A percentile compares a stretch with the other conserved stretches of the same genome.
Evolutionary conservation across 2,329 filamentous ascomycete species (phyloP).

Genomic region (Fusarium chaquense): DNA sequence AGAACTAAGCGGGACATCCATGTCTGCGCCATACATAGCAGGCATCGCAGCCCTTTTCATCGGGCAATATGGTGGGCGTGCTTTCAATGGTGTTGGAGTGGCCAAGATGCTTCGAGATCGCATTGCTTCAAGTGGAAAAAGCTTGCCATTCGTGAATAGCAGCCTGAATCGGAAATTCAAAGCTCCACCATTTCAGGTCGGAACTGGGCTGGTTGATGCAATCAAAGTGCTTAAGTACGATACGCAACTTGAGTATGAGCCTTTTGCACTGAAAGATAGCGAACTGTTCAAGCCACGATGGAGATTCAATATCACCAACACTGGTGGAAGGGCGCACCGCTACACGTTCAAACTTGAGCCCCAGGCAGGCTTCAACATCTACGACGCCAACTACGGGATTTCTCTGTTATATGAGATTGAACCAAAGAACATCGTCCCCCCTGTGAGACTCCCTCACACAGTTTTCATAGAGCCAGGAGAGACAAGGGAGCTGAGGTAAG

Average conservation of each 20-base stretch:
- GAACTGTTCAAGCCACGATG: slow-evolving; percentile 55
- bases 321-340: slow-evolving; percentile 52
- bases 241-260: slow-evolving; percentile 54
- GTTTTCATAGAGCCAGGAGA: slow-evolving; percentile 48
- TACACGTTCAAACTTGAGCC: slow-evolving; percentile 58
- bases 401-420: slow-evolving; percentile 45
- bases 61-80: slow-evolving; percentile 56
- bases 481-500: slow-evolving; percentile 48
- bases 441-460: slow-evolving; percentile 48
- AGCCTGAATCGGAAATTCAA: slow-evolving; percentile 40
- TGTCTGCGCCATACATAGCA: slow-evolving; percentile 67
- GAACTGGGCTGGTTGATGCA: slow-evolving; percentile 62
- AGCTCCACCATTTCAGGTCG: slow-evolving; percentile 56
- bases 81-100: slow-evolving; percentile 52
- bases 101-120: slow-evolving; percentile 51
- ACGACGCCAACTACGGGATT: slow-evolving; percentile 49
- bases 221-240: slow-evolving; percentile 58
- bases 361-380: slow-evolving; percentile 55
- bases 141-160: slow-evolving; percentile 49
- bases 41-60: slow-evolving; percentile 63
- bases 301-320: slow-evolving; percentile 58
- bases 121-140: slow-evolving; percentile 52
- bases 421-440: slow-evolving; percentile 48
- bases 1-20: slow-evolving; percentile 65
- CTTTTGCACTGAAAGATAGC: slow-evolving; percentile 64